Conservation (phyloP, 2,329 filamentous ascomycete genomes). For the Aspergillus sp. region DNA sequence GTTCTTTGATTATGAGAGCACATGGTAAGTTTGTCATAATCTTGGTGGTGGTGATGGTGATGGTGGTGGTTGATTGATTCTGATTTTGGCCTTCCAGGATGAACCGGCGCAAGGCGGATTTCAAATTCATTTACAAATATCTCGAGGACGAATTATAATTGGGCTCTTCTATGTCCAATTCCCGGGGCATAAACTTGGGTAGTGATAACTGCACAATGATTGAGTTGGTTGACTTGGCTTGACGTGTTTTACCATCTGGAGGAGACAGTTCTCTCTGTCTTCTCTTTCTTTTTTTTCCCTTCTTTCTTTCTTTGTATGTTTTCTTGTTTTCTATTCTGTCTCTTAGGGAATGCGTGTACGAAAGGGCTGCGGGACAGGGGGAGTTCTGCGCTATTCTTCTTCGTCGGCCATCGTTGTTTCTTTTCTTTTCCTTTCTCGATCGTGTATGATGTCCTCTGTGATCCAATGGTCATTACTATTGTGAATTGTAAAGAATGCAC, state of each 20-base stretch:
- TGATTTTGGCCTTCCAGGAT: conserved; percentile 55
- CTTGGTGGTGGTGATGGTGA: no score
- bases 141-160: conserved; percentile 78
- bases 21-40: conserved; percentile 60
- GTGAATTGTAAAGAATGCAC: no score
- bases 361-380: conserved; percentile 23
- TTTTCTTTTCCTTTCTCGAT: no score
- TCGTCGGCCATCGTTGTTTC: background rate
- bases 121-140: conserved; percentile 97
- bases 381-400: conserved; percentile 18
- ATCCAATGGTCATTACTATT: background rate
- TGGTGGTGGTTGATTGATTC: no score
- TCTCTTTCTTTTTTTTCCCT: no score
- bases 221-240: background rate
- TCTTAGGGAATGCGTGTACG: conserved; percentile 22
- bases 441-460: background rate
- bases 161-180: conserved; percentile 4
- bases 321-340: conserved; percentile 1
- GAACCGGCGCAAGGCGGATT: conserved; percentile 95
- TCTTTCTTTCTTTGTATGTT: no score
- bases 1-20: conserved; percentile 99
- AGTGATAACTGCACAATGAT: background rate
- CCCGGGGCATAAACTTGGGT: conserved; percentile 1
- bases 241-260: no score
- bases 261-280: background rate